Evolutionary conservation across 129 eudicot genomes (phyloP), one percentile per base, ranked within the genome.

Genomic region (Chrysanthemum lavandulifolium): DNA sequence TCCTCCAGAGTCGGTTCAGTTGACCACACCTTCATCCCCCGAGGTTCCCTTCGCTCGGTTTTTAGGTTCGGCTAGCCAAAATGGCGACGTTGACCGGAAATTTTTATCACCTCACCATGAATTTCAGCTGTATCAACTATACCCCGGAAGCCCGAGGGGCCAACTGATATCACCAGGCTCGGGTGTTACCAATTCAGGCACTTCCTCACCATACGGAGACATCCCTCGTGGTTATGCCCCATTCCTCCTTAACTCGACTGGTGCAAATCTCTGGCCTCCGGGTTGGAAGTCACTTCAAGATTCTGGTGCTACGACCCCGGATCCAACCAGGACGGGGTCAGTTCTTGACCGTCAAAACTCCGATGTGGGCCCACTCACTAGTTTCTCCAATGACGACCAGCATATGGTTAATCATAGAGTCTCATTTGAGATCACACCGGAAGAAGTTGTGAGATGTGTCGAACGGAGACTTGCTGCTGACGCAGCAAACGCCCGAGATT

Each of bases 1-100:
- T 25, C n/a, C n/a, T n/a, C 97, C 97, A 0, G 99, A 95, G 60
- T 84, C 92, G 15, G 89, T 88, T 72, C 96, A 95, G 65, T 68
- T 95, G 73, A 95, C n/a, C 10, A 95, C 96, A 47, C 99, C 99
- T 29, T 95, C 99, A 68, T 95, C 99, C 1, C n/a, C 99, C 0
- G 99, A 95, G 85, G 97, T 95, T 14, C 99, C n/a, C 6, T 95
- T 95, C 83, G 99, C 97, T n/a, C 87, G 90, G 73, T 89, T 95
- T 83, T 96, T 95, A 9, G 97, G 84, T 10, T 94, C 94, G n/a
- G 75, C 71, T 77, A 81, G 74, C 81, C 90, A 82, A 73, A 82
- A 67, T 60, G 83, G 80, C 18, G 84, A 68, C 53, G 69, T 74
- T 65, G 80, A 76, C 29, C 86, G 71, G 52, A 84, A 81, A 59